Evolutionary conservation across 768 basidiomycete genomes (phyloP).

Genomic region (Flagelloscypha sp.): DNA sequence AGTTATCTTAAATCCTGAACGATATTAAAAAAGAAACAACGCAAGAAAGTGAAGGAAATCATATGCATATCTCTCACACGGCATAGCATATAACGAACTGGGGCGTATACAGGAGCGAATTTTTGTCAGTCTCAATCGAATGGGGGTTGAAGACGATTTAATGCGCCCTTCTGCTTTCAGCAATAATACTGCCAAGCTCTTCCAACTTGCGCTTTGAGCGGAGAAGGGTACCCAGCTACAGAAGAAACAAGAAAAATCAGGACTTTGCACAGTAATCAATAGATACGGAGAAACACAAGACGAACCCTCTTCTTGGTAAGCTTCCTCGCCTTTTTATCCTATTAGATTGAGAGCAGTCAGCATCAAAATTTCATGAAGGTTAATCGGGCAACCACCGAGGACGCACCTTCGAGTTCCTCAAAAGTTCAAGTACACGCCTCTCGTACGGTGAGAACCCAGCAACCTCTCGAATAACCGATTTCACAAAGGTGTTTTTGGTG

Average conservation of each 20-base stretch:
- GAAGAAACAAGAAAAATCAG: conserved; percentile 6
- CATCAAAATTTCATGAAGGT: background rate
- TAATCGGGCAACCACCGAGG: background rate
- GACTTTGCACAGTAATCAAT: conserved; percentile 5
- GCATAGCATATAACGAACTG: no score
- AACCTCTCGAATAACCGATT: conserved; percentile 91
- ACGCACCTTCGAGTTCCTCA: conserved; percentile 93
- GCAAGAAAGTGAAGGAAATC: no score
- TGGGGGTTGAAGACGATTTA: no score
- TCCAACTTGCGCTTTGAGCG: conserved; percentile 99
- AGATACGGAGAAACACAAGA: conserved; percentile 14
- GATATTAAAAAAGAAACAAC: no score
- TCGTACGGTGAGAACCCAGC: conserved; percentile 97
- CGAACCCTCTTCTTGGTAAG: conserved; percentile 98
- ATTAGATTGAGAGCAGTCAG: conserved; percentile 7
- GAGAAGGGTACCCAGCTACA: conserved; percentile 90
- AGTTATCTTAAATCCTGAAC: no score
- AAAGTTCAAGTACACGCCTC: conserved; percentile 93
- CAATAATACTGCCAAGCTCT: conserved; percentile 86
- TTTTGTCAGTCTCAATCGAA: no score
- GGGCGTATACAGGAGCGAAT: no score
- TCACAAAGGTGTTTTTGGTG: conserved; percentile 88
- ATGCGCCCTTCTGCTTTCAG: conserved; percentile 80
- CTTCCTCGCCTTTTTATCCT: conserved; percentile 99
- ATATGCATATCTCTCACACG: no score